Evolutionary conservation across 2,329 filamentous ascomycete genomes (phyloP).

Genomic region (Penicillium sp.): DNA sequence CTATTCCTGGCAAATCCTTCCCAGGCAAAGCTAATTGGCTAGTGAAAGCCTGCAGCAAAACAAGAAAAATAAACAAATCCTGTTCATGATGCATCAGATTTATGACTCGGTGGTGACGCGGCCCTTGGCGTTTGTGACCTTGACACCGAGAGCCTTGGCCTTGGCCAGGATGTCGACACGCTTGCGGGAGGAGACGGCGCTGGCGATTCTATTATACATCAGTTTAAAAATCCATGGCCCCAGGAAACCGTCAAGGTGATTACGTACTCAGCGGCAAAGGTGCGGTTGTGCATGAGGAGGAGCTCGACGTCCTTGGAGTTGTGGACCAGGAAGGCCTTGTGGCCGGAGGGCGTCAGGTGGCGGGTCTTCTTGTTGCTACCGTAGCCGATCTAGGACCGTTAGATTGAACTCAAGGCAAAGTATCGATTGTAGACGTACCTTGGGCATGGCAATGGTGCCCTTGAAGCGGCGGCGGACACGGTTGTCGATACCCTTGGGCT

Average conservation of each 20-base stretch:
- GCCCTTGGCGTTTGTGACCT: constrained; percentile 99
- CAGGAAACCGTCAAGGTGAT: no score
- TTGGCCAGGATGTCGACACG: constrained; percentile 95
- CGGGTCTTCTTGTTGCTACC: constrained; percentile 99
- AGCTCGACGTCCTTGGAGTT: constrained; percentile 95
- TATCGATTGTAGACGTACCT: constrained; percentile 84
- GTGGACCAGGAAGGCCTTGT: constrained; percentile 99
- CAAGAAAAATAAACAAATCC: constrained; percentile 10
- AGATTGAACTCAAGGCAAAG: constrained; percentile 10
- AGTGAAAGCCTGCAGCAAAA: constrained; percentile 9
- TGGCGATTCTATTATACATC: constrained; percentile 79
- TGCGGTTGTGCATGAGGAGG: constrained; percentile 99
- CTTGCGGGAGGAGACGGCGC: constrained; percentile 98
- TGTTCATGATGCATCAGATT: constrained; percentile 22
- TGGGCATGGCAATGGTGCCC: constrained; percentile 94
- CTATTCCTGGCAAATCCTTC: not conserved
- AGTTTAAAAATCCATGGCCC: no score
- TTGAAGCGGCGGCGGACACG: constrained; percentile 95
- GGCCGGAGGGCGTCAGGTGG: constrained; percentile 97
- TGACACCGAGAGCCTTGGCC: constrained; percentile 97
- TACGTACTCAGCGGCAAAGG: constrained; percentile 97
- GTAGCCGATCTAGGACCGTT: constrained; percentile 75
- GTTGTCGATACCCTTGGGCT: constrained; percentile 99
- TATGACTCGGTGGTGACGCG: constrained; percentile 93
- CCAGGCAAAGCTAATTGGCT: not conserved